Evolutionary conservation across 805 yeast genomes (phyloP), one percentile per base, ranked within the genome.

Genomic region (Hanseniaspora nectarophila): DNA sequence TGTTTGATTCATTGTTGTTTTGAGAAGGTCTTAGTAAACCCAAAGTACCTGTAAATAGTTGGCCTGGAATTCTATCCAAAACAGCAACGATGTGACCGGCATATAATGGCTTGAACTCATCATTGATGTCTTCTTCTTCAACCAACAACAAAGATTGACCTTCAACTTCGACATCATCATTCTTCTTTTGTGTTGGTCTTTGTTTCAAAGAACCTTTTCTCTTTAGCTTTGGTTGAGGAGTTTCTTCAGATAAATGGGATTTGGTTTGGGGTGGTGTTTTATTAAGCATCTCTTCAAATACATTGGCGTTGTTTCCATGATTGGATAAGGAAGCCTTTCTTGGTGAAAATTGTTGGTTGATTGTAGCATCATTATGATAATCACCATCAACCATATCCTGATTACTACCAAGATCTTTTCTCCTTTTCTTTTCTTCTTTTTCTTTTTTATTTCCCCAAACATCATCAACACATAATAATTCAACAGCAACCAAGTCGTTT

Each of bases 1-100:
- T 45, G 13, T 21, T 26, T 35, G 57, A 57, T 29, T 59, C 58
- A 40, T 38, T 34, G 21, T 18, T 45, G 31, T 45, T 35, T 60
- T 88, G 95, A 3, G 97, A 92, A 3, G 98, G 98, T 66, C 98
- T 80, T 59, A 92, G 75, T 47, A 92, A 71, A 0, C 97, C 97
- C 56, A 92, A 72, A 7, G 97, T 88, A 57, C 98, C 97, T 33
- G 95, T 81, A 63, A 92, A 92, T 52, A 89, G 73, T 65, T 92
- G 98, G 21, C 97, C 97, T 0, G 97, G 96, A 55, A 89, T 88
- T 67, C 98, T 82, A 65, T 92, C 98, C 58, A 92, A 84, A 28
- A 92, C 95, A 1, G 98, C 98, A 57, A 92, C 97, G 52, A 92
- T 95, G 62, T 92, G 98, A 21, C 98, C 98, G 0, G 97, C 97